A percentile compares a stretch with the other conserved stretches of the same genome.
phyloP scores from a whole-genome alignment of 768 basidiomycete species.

The Trametes maxima region DNA sequence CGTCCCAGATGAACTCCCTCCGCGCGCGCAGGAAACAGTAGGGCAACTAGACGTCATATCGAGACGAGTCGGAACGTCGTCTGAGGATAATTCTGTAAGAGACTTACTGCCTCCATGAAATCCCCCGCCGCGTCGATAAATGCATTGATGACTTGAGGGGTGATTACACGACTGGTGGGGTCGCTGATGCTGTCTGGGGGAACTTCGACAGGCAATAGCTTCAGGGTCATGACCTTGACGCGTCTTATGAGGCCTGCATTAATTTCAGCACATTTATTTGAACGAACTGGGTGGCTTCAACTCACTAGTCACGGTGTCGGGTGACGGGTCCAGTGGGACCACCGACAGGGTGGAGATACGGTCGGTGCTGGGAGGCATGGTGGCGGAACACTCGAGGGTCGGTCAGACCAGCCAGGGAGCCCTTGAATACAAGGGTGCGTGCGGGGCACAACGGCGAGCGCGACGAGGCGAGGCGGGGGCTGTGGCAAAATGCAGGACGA shows the following conservation, averaged over 20 bases:
- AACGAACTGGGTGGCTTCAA: slow-evolving; percentile 1
- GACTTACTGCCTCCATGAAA: slow-evolving; percentile 77
- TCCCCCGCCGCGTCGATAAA: slow-evolving; percentile 85
- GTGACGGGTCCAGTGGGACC: slow-evolving; percentile 48
- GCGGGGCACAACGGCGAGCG: neutral
- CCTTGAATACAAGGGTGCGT: too few relatives aligned
- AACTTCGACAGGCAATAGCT: slow-evolving; percentile 81
- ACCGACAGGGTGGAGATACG: slow-evolving; percentile 26
- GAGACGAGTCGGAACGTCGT: neutral
- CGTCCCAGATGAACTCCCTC: slow-evolving; percentile 81
- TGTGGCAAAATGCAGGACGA: neutral
- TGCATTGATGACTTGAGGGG: slow-evolving; percentile 74
- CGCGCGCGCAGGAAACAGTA: slow-evolving; percentile 79
- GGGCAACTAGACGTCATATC: slow-evolving; percentile 55
- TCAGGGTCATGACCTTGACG: slow-evolving; percentile 72
- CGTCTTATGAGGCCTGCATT: slow-evolving; percentile 76
- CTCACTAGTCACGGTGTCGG: slow-evolving; percentile 79
- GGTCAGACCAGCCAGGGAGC: neutral
- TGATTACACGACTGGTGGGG: slow-evolving; percentile 83
- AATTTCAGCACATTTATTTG: neutral
- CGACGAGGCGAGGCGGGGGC: neutral
- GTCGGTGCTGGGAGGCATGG: slow-evolving; percentile 32
- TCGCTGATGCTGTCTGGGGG: slow-evolving; percentile 63
- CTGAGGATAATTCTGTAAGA: neutral
- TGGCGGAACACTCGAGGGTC: neutral